Conservation (phyloP, 2,329 filamentous ascomycete genomes). For the Colletotrichum sp. region DNA sequence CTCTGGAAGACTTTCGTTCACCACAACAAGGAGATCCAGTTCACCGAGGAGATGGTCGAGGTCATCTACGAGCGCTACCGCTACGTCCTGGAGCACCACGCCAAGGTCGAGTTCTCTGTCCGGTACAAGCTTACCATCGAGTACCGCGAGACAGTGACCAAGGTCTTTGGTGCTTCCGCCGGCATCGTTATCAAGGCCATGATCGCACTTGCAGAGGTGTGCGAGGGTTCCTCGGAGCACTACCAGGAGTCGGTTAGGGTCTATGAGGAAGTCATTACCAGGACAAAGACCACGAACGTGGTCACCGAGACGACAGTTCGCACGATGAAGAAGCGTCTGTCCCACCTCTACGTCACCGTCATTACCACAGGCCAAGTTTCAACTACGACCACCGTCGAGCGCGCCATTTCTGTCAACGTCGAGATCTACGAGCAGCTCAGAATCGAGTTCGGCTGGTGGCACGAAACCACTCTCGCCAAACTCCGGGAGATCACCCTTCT, state of each 20-base stretch:
- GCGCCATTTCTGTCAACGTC: conserved; percentile 34
- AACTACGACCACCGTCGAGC: conserved; percentile 38
- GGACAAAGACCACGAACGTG: conserved; percentile 37
- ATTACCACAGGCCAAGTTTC: conserved; percentile 41
- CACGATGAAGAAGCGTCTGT: conserved; percentile 54
- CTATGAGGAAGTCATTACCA: conserved; percentile 49
- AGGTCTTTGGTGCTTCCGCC: conserved; percentile 33
- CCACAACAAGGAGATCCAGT: conserved; percentile 40
- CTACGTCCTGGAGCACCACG: conserved; percentile 48
- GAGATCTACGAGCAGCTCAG: conserved; percentile 49
- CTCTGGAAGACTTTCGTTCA: conserved; percentile 43
- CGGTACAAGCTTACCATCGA: conserved; percentile 50
- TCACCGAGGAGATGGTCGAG: conserved; percentile 47
- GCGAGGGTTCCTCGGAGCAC: conserved; percentile 47
- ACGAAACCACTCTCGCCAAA: conserved; percentile 47
- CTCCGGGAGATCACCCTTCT: conserved; percentile 47
- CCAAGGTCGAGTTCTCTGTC: conserved; percentile 43
- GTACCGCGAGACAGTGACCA: conserved; percentile 51
- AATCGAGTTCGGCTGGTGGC: conserved; percentile 49
- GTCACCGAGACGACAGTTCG: conserved; percentile 39
- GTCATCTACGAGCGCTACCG: conserved; percentile 49
- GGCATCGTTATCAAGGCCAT: conserved; percentile 33
- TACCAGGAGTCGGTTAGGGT: conserved; percentile 47
- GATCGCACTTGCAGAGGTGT: conserved; percentile 47
- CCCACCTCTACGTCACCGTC: conserved; percentile 46